phyloP scores from a whole-genome alignment of 1,139 yeast species.

The Yamadazyma kanchanaburiensis region DNA sequence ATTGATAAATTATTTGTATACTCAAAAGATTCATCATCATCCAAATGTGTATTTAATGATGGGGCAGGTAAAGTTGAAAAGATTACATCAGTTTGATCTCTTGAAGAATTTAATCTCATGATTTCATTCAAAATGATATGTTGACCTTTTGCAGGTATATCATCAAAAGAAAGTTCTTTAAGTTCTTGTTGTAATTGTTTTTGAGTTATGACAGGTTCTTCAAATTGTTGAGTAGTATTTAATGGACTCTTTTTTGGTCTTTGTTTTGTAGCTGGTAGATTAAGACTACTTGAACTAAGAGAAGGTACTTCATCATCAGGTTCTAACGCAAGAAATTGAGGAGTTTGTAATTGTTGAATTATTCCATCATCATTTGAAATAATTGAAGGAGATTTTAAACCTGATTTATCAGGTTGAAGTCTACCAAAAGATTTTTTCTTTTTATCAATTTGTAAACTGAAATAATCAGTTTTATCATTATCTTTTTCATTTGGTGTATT shows the following conservation, averaged over 20 bases:
- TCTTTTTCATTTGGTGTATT: constrained; percentile 14
- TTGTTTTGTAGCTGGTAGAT: constrained; percentile 7
- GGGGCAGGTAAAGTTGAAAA: constrained; percentile 93
- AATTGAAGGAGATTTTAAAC: constrained; percentile 27
- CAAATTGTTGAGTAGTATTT: constrained; percentile 1
- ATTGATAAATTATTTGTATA: constrained; percentile 73
- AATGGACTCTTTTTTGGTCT: constrained; percentile 1
- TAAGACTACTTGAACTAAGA: constrained; percentile 11
- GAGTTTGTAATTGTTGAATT: constrained; percentile 34
- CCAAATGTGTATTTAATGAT: constrained; percentile 70
- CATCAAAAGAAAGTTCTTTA: constrained; percentile 62
- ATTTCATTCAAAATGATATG: constrained; percentile 83
- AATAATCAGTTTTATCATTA: constrained; percentile 12
- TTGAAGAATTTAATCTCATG: constrained; percentile 61
- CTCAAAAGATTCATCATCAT: constrained; percentile 64
- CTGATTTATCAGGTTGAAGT: constrained; percentile 7
- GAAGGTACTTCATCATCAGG: constrained; percentile 17
- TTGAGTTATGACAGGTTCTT: constrained; percentile 21
- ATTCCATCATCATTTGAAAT: constrained; percentile 39
- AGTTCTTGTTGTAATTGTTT: constrained; percentile 38
- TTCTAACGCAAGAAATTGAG: constrained; percentile 32
- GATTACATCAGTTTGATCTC: constrained; percentile 60
- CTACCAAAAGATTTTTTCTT: constrained; percentile 7
- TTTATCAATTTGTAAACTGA: constrained; percentile 10
- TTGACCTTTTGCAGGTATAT: constrained; percentile 87